Percentiles rank a stretch among this genome's conserved stretches.
phyloP scores from a whole-genome alignment of 805 yeast genomes.

The Starmerella sp. region DNA sequence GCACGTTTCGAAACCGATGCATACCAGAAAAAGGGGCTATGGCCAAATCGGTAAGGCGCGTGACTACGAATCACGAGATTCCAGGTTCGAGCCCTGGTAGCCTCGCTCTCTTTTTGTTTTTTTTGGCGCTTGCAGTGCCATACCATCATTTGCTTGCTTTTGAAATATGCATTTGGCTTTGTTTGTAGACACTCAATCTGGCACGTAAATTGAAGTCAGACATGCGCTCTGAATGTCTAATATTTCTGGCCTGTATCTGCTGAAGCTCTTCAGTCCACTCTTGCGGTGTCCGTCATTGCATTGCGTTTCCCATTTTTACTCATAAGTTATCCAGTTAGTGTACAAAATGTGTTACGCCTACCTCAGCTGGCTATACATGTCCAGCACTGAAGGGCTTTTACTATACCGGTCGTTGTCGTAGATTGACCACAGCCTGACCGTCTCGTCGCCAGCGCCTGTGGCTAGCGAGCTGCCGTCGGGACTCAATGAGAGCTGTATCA shows the following conservation, averaged over 20 bases:
- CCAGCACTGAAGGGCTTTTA: slow-evolving; percentile 3
- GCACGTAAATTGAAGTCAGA: no score
- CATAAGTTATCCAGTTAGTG: background rate
- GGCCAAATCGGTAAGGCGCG: slow-evolving; percentile 24
- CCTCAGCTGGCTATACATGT: slow-evolving; percentile 14
- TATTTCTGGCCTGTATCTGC: no score
- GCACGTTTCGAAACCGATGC: no score
- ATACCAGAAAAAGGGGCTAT: slow-evolving; percentile 14
- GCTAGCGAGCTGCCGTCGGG: slow-evolving; percentile 96
- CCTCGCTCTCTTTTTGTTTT: slow-evolving; percentile 12
- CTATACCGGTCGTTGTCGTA: slow-evolving; percentile 55
- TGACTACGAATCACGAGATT: slow-evolving; percentile 24
- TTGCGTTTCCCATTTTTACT: no score
- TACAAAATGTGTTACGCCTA: background rate
- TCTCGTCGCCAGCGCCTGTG: slow-evolving; percentile 98
- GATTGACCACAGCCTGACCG: slow-evolving; percentile 88
- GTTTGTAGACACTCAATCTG: no score
- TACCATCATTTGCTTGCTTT: no score
- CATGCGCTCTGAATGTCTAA: no score
- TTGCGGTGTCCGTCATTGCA: background rate
- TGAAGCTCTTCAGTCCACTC: background rate
- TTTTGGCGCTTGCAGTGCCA: background rate
- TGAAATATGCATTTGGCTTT: no score
- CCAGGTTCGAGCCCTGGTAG: slow-evolving; percentile 24
- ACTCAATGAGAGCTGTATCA: slow-evolving; percentile 74